A percentile compares a stretch with the other conserved stretches of the same genome.
Conservation (phyloP, 1,284 basidiomycete genomes). For the Papiliotrema fonsecae region DNA sequence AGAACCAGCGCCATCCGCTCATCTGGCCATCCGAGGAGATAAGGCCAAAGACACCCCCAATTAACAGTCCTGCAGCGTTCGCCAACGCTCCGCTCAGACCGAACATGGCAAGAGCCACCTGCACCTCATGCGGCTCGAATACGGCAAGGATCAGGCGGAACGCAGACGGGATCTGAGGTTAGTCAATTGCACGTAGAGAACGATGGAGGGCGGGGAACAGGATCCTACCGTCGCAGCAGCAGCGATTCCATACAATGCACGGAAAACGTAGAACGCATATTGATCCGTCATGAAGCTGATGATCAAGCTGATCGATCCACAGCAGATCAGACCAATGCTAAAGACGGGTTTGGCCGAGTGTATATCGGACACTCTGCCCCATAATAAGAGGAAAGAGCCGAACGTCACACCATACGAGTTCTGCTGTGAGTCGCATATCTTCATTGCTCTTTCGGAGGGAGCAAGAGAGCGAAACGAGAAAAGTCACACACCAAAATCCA, state of each 20-base stretch:
- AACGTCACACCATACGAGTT: conserved; percentile 29
- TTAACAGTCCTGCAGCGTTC: conserved; percentile 2
- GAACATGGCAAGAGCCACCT: conserved; percentile 37
- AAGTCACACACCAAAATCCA: conserved; percentile 1
- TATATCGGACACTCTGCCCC: conserved; percentile 38
- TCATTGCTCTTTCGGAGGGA: background rate
- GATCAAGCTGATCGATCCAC: conserved; percentile 21
- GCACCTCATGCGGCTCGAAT: conserved; percentile 32
- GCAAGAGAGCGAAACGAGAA: background rate
- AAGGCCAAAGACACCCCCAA: conserved; percentile 12
- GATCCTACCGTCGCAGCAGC: conserved; percentile 5
- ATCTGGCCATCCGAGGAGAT: conserved; percentile 29
- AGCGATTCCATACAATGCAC: conserved; percentile 3
- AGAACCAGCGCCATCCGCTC: conserved; percentile 31
- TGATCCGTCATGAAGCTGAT: conserved; percentile 24
- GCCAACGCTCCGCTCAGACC: conserved; percentile 38
- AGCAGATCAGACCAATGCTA: conserved; percentile 18
- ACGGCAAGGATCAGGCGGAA: conserved; percentile 41
- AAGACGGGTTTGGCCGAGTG: conserved; percentile 38
- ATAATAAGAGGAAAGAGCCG: conserved; percentile 33
- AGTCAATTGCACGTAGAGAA: background rate
- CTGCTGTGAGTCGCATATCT: background rate
- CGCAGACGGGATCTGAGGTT: conserved; percentile 17
- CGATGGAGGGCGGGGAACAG: background rate
- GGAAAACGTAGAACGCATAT: conserved; percentile 10